These are phyloP conservation scores for Suhomyces sp. DNA, from an alignment of 805 yeast genomes.

Conservation along the genomic window DNA sequence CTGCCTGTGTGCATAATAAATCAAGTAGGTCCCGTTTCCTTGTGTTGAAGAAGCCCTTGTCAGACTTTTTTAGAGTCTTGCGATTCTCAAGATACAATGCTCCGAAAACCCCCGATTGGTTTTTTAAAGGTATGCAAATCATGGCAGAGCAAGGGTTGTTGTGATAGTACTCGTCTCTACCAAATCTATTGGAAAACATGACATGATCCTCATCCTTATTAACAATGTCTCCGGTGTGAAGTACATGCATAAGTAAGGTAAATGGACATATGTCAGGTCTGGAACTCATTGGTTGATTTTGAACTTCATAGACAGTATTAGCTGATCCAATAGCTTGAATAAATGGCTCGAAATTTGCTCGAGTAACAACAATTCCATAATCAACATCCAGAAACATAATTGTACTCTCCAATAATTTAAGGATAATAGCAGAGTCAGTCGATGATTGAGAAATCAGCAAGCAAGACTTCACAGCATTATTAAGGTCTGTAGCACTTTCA, in stretches of 20 bases:
- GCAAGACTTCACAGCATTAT: conserved; percentile 44
- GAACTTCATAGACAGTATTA: conserved; percentile 22
- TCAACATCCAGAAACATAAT: conserved; percentile 35
- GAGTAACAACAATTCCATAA: conserved; percentile 32
- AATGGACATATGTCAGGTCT: conserved; percentile 46
- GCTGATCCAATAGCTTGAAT: conserved; percentile 30
- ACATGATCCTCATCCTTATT: conserved; percentile 36
- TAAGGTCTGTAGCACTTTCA: conserved; percentile 1
- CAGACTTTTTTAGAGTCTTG: conserved; percentile 3
- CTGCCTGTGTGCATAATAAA: conserved; percentile 51
- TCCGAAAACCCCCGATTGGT: conserved; percentile 42
- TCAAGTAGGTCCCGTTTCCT: conserved; percentile 40
- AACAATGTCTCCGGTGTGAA: conserved; percentile 36
- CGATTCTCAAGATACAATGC: conserved; percentile 43
- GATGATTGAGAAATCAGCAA: conserved; percentile 50
- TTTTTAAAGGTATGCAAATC: conserved; percentile 47
- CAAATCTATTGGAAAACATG: conserved; percentile 31
- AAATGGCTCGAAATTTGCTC: conserved; percentile 20
- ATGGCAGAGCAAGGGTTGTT: conserved; percentile 33
- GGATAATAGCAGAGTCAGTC: conserved; percentile 35
- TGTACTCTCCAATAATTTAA: conserved; percentile 39
- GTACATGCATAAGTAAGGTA: conserved; percentile 35
- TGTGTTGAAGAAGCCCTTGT: conserved; percentile 23
- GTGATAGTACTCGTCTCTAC: conserved; percentile 42
- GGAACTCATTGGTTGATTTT: conserved; percentile 35